Evolutionary conservation across 148 eudicot species (phyloP).

Genomic region (Rhododendron molle): DNA sequence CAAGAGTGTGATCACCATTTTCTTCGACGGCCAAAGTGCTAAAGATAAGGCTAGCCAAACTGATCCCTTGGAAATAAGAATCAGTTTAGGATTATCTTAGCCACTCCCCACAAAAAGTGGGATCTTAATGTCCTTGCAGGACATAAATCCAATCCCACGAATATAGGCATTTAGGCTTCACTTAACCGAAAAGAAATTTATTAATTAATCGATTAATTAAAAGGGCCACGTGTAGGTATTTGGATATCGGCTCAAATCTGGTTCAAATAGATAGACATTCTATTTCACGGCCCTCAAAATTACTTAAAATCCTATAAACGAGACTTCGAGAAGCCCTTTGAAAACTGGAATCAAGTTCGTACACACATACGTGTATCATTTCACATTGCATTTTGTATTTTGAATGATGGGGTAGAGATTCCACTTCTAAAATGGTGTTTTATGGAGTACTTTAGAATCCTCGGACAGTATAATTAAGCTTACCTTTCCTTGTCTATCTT

Average conservation of each 20-base stretch:
- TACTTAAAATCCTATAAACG: background rate
- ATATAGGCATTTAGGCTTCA: background rate
- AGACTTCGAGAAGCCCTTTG: background rate
- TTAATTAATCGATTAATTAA: too few relatives aligned
- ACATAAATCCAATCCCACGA: background rate
- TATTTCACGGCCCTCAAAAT: background rate
- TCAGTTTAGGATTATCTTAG: too few relatives aligned
- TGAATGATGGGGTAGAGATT: background rate
- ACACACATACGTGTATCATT: background rate
- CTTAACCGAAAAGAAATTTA: too few relatives aligned
- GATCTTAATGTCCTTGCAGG: too few relatives aligned
- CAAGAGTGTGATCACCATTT: too few relatives aligned
- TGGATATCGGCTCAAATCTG: too few relatives aligned
- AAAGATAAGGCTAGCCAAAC: too few relatives aligned
- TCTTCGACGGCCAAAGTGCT: too few relatives aligned
- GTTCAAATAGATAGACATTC: background rate
- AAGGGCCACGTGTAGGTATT: background rate
- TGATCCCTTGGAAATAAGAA: too few relatives aligned
- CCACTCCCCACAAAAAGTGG: too few relatives aligned
- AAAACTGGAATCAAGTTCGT: background rate
- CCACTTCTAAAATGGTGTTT: background rate
- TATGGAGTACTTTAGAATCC: background rate
- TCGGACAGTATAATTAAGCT: background rate
- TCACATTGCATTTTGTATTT: background rate
- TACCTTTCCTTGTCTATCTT: background rate